These are phyloP conservation scores for Rhodotorula taiwanensis DNA, from an alignment of 768 basidiomycete genomes.

Conservation along the genomic window DNA sequence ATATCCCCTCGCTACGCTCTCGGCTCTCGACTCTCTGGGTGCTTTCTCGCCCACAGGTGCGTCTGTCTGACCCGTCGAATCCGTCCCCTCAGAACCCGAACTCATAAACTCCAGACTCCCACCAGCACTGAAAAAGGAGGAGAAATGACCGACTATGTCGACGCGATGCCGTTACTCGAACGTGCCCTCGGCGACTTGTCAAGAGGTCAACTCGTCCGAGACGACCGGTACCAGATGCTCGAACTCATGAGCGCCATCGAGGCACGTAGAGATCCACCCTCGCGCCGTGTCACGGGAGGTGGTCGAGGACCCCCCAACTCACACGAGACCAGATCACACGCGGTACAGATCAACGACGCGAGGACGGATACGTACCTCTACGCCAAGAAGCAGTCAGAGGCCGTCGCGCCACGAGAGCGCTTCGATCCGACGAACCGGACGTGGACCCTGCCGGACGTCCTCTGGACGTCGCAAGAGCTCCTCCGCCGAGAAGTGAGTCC, in stretches of 20 bases:
- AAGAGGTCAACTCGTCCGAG: constrained; percentile 17
- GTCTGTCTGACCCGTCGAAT: no score
- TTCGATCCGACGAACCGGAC: constrained; percentile 2
- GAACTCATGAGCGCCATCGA: constrained; percentile 36
- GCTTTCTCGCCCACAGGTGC: no score
- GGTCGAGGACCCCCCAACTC: background rate
- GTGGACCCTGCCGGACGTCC: background rate
- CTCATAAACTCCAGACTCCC: no score
- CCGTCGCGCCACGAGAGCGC: background rate
- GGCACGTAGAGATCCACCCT: constrained; percentile 2
- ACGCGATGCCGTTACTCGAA: constrained; percentile 4
- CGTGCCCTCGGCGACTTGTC: constrained; percentile 14
- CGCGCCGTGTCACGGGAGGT: no score
- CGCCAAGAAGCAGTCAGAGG: background rate
- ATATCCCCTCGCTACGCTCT: no score
- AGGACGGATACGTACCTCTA: constrained; percentile 27
- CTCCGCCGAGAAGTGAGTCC: constrained; percentile 22
- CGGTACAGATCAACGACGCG: constrained; percentile 34
- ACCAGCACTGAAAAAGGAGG: no score
- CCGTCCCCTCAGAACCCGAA: no score
- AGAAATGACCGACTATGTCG: background rate
- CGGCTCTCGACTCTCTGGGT: no score
- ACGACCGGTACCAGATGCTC: constrained; percentile 6
- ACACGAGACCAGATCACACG: background rate
- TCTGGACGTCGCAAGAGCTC: constrained; percentile 19